Conservation (phyloP, 129 eudicot genomes). For the Lonicera japonica region DNA sequence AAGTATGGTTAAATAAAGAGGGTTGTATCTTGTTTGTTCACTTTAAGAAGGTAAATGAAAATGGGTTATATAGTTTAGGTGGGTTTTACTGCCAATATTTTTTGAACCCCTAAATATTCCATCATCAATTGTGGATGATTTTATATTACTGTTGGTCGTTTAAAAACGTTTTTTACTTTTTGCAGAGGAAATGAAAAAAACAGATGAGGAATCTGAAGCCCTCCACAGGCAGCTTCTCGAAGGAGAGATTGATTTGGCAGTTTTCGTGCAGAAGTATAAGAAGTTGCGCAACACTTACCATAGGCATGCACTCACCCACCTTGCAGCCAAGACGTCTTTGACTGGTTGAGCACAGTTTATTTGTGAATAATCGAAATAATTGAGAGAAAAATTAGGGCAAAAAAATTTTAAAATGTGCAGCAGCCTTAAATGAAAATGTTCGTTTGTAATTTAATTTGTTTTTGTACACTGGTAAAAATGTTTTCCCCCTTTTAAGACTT, state of each 20-base stretch:
- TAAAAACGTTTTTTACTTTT: neutral
- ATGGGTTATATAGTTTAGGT: too few species aligned
- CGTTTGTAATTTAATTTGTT: neutral
- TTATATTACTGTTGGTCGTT: neutral
- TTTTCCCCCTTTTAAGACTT: neutral
- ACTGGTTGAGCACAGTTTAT: constrained; percentile 21
- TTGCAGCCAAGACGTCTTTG: constrained; percentile 61
- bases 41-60: too few species aligned
- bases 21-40: too few species aligned
- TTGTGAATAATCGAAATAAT: neutral
- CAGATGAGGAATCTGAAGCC: constrained; percentile 79
- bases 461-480: neutral
- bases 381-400: neutral
- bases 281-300: constrained; percentile 58
- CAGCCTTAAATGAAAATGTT: neutral
- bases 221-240: constrained; percentile 79
- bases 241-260: constrained; percentile 58
- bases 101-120: neutral
- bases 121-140: neutral
- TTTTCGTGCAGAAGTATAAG: constrained; percentile 77
- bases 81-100: too few species aligned
- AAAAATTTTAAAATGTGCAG: neutral
- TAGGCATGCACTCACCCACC: constrained; percentile 65
- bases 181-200: constrained; percentile 64
- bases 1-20: too few species aligned